Evolutionary conservation across 805 yeast genomes (phyloP).

Genomic region (Lachancea waltii): DNA sequence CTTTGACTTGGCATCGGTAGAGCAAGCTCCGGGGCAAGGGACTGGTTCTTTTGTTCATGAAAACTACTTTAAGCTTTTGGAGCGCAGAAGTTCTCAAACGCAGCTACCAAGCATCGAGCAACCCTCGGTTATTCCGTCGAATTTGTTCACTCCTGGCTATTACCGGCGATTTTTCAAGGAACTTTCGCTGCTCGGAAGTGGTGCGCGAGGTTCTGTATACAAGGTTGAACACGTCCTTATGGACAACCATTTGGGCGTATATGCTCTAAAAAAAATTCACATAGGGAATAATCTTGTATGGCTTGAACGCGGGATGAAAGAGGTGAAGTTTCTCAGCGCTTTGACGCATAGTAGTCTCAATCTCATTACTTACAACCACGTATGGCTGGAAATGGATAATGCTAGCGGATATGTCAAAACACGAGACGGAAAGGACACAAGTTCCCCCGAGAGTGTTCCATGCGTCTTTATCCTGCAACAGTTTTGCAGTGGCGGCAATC

Average conservation of each 20-base stretch:
- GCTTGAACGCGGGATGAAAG: constrained; percentile 64
- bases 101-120: background rate
- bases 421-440: constrained; percentile 14
- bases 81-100: constrained; percentile 2
- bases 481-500: constrained; percentile 82
- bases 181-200: constrained; percentile 61
- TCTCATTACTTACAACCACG: constrained; percentile 81
- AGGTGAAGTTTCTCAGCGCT: constrained; percentile 62
- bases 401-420: constrained; percentile 34
- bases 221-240: constrained; percentile 73
- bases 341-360: constrained; percentile 46
- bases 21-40: background rate
- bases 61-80: constrained; percentile 11
- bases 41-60: constrained; percentile 7
- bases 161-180: constrained; percentile 64
- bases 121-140: constrained; percentile 38
- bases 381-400: constrained; percentile 72
- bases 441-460: constrained; percentile 37
- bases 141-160: constrained; percentile 76
- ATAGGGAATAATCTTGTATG: constrained; percentile 71
- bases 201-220: constrained; percentile 79
- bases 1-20: background rate
- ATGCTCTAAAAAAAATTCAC: constrained; percentile 80
- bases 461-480: constrained; percentile 80
- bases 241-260: constrained; percentile 65